Percentiles rank a stretch among this genome's conserved stretches.
phyloP scores from a whole-genome alignment of 2,329 filamentous ascomycete genomes.

The Pyricularia pennisetigena region DNA sequence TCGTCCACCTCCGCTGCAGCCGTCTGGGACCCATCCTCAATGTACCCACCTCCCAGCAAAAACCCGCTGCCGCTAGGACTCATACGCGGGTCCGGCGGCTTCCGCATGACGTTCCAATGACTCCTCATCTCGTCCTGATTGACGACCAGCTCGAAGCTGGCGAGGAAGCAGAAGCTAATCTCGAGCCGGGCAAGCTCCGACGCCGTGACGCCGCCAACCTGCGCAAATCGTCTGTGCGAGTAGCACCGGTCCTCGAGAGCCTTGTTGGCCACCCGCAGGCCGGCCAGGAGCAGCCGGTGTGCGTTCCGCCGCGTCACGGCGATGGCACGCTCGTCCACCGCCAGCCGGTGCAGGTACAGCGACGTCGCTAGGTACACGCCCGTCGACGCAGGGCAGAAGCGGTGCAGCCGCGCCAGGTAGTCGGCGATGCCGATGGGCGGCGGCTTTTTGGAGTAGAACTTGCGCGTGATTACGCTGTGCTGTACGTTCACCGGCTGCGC shows the following conservation, averaged over 20 bases:
- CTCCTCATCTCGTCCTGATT: conserved; percentile 46
- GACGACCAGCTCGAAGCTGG: conserved; percentile 72
- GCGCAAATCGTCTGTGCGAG: conserved; percentile 72
- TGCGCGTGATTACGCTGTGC: conserved; percentile 76
- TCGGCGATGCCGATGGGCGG: conserved; percentile 76
- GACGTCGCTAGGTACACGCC: conserved; percentile 88
- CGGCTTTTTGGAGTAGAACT: conserved; percentile 84
- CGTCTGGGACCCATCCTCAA: conserved; percentile 4
- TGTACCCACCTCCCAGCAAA: conserved; percentile 11
- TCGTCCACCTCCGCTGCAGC: conserved; percentile 7
- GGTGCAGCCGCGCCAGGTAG: conserved; percentile 79
- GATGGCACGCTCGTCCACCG: conserved; percentile 66
- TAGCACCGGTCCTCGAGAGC: conserved; percentile 89
- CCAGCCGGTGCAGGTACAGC: conserved; percentile 76
- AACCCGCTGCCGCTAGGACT: conserved; percentile 6
- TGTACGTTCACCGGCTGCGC: conserved; percentile 67
- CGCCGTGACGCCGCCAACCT: conserved; percentile 80
- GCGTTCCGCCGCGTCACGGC: conserved; percentile 76
- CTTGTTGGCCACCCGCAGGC: conserved; percentile 83
- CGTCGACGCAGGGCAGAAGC: conserved; percentile 87
- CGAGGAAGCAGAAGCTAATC: conserved; percentile 79
- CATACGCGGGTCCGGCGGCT: conserved; percentile 11
- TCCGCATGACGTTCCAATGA: conserved; percentile 55
- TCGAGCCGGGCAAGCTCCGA: conserved; percentile 75
- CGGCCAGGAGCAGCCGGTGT: conserved; percentile 77